A percentile compares a stretch with the other conserved stretches of the same genome.
These are phyloP conservation scores for Arthrinium phaeospermum DNA, from an alignment of 2,329 filamentous ascomycete species.

Conservation along the genomic window DNA sequence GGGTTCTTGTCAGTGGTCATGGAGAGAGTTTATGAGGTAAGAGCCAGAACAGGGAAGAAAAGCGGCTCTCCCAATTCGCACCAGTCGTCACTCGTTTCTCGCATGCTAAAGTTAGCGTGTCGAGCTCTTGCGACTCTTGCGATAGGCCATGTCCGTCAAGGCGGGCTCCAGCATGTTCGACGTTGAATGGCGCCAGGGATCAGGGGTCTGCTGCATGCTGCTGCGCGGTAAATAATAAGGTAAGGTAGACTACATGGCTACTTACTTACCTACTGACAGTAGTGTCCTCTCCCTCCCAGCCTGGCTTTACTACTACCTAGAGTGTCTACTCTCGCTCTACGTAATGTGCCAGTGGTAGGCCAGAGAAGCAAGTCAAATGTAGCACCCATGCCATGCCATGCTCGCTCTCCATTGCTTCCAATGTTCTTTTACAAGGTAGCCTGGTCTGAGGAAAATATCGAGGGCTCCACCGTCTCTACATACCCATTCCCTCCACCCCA, in stretches of 20 bases:
- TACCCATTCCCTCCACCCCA: not conserved
- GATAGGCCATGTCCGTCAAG: constrained; percentile 1
- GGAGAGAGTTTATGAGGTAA: not conserved
- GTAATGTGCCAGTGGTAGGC: not conserved
- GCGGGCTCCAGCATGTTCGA: constrained; percentile 2
- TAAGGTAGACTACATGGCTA: not conserved
- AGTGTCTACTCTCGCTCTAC: not conserved
- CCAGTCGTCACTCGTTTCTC: constrained; percentile 6
- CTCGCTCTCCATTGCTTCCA: not conserved
- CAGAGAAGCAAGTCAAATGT: not conserved
- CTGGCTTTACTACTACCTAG: too few species aligned
- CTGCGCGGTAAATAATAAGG: not conserved
- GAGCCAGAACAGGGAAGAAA: not conserved
- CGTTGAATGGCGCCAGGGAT: constrained; percentile 9
- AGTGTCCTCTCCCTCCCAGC: not conserved
- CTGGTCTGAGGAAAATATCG: constrained; percentile 16
- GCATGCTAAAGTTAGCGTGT: not conserved
- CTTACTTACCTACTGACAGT: not conserved
- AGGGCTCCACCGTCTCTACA: not conserved
- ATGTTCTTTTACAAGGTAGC: not conserved
- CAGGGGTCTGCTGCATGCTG: not conserved
- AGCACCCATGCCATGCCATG: not conserved
- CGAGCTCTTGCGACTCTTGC: not conserved
- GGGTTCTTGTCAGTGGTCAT: not conserved
- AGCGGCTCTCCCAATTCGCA: not conserved